Percentiles rank a stretch among this genome's conserved stretches.
These are phyloP conservation scores for Quercus gilva DNA, from an alignment of 306 rosid species.

Conservation along the genomic window DNA sequence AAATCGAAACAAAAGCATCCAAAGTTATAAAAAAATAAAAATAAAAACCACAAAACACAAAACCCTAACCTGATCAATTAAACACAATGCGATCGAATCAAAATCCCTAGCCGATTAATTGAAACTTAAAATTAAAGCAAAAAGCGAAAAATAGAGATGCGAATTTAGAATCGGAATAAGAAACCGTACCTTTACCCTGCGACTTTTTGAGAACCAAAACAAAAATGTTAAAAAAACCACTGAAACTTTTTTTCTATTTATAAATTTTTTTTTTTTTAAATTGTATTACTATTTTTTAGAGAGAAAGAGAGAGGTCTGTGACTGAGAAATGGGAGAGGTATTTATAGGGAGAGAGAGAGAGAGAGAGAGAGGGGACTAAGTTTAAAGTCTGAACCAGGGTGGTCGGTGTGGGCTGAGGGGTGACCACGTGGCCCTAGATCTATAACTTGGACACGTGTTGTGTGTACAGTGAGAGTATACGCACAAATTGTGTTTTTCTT, in stretches of 20 bases:
- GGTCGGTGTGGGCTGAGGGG: neutral
- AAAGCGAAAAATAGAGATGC: neutral
- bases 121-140: neutral
- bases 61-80: neutral
- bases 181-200: conserved; percentile 14
- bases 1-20: neutral
- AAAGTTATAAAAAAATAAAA: too few relatives aligned
- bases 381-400: neutral
- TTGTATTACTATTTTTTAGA: neutral
- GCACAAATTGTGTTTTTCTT: neutral
- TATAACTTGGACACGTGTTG: neutral
- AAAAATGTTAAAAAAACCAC: neutral
- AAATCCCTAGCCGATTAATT: conserved; percentile 6
- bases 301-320: neutral
- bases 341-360: neutral
- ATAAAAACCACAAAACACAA: neutral
- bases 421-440: neutral
- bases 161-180: neutral
- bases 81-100: neutral
- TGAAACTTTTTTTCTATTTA: neutral
- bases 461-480: neutral
- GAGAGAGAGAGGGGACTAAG: neutral
- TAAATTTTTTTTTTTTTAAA: neutral
- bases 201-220: neutral
- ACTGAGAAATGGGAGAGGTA: neutral